Evolutionary conservation across 495 filamentous ascomycete species (phyloP).

Genomic region (Neurospora intermedia): DNA sequence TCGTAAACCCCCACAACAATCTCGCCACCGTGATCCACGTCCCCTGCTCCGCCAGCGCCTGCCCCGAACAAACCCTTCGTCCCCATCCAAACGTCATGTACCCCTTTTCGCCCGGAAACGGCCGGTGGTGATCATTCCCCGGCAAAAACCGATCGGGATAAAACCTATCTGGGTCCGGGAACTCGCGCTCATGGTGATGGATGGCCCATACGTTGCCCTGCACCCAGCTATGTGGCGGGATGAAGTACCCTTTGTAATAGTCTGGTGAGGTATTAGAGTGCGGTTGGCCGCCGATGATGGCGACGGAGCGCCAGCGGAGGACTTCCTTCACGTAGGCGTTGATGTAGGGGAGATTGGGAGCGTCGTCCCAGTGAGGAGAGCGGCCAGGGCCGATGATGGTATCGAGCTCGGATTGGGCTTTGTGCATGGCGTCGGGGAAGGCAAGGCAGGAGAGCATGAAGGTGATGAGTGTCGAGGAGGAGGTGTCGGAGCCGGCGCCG

Average conservation of each 20-base stretch:
- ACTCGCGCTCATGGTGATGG: slow-evolving; percentile 52
- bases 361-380: slow-evolving; percentile 48
- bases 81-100: slow-evolving; percentile 60
- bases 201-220: slow-evolving; percentile 58
- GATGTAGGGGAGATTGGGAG: slow-evolving; percentile 46
- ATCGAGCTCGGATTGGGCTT: slow-evolving; percentile 44
- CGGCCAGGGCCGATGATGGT: slow-evolving; percentile 41
- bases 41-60: slow-evolving; percentile 47
- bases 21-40: slow-evolving; percentile 46
- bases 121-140: slow-evolving; percentile 37
- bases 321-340: slow-evolving; percentile 53
- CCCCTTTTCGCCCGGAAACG: slow-evolving; percentile 47
- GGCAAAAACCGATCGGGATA: slow-evolving; percentile 37
- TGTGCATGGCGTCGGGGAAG: slow-evolving; percentile 37
- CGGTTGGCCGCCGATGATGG: slow-evolving; percentile 51
- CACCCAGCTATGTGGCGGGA: slow-evolving; percentile 45
- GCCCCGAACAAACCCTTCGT: slow-evolving; percentile 47
- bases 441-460: slow-evolving; percentile 51
- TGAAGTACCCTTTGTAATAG: slow-evolving; percentile 43
- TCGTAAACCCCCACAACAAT: slow-evolving; percentile 44
- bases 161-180: slow-evolving; percentile 50
- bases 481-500: slow-evolving; percentile 57
- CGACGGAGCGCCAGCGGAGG: slow-evolving; percentile 52
- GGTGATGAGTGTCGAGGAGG: slow-evolving; percentile 51
- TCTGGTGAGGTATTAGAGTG: slow-evolving; percentile 52